phyloP scores from a whole-genome alignment of 2,329 filamentous ascomycete genomes.

The Aspergillus fumigatiaffinis region DNA sequence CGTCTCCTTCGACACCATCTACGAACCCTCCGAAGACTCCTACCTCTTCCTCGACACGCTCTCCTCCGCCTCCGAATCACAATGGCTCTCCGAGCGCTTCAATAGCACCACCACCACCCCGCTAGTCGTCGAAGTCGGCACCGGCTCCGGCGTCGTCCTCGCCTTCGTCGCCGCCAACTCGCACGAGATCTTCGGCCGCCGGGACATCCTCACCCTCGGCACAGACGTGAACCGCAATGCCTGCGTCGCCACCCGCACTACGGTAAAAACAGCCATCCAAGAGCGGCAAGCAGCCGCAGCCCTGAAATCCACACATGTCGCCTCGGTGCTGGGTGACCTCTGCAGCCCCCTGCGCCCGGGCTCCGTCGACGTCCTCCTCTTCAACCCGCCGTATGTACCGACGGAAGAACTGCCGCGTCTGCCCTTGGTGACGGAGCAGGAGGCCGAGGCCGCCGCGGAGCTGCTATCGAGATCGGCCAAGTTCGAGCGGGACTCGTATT shows the following conservation, averaged over 20 bases:
- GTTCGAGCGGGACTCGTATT: conserved; percentile 77
- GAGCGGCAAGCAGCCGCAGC: conserved; percentile 21
- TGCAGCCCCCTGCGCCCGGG: conserved; percentile 55
- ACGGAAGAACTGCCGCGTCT: conserved; percentile 67
- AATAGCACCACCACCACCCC: conserved; percentile 35
- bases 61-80: conserved; percentile 63
- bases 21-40: conserved; percentile 94
- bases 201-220: conserved; percentile 66
- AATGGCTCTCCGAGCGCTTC: conserved; percentile 67
- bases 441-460: conserved; percentile 24
- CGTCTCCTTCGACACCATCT: conserved; percentile 81
- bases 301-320: conserved; percentile 55
- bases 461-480: conserved; percentile 29
- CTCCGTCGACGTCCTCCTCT: conserved; percentile 77
- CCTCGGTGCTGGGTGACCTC: conserved; percentile 68
- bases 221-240: conserved; percentile 84
- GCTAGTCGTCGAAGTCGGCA: conserved; percentile 79
- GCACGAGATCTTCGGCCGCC: conserved; percentile 65
- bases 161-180: conserved; percentile 81
- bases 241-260: conserved; percentile 69
- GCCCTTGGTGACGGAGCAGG: conserved; percentile 25
- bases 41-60: conserved; percentile 91
- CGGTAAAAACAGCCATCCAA: conserved; percentile 53
- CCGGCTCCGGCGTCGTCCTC: conserved; percentile 90
- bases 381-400: conserved; percentile 97